phyloP scores from a whole-genome alignment of 139 green algal genomes.

The Chlamydomonas applanata region DNA sequence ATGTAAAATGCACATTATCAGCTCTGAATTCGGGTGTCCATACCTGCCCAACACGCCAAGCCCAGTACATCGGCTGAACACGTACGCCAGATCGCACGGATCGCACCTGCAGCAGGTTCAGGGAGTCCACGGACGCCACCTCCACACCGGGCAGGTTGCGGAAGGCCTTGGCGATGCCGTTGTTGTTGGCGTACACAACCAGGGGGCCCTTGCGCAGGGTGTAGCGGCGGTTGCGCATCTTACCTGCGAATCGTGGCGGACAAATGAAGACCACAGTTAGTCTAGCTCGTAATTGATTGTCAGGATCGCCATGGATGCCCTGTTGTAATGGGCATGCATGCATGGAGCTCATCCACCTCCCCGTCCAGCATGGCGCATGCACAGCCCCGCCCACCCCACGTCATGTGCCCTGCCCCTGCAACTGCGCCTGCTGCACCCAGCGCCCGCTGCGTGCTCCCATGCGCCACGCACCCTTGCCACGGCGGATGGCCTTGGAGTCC shows the following conservation, averaged over 20 bases:
- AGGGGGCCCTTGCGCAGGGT: constrained; percentile 91
- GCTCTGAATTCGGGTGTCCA: neutral
- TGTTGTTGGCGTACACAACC: constrained; percentile 87
- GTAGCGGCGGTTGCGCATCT: constrained; percentile 98
- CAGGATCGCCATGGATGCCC: neutral
- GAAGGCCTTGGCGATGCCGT: constrained; percentile 88
- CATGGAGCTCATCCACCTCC: neutral
- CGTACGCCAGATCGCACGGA: neutral
- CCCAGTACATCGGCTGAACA: neutral
- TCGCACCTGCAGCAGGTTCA: constrained; percentile 88
- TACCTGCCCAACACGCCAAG: neutral
- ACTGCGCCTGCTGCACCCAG: too few species aligned
- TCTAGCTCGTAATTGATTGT: too few species aligned
- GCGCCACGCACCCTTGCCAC: constrained; percentile 83
- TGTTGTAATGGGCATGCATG: neutral
- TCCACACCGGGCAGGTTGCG: constrained; percentile 97
- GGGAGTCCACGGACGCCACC: constrained; percentile 76
- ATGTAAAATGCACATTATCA: neutral
- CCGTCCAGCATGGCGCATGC: neutral
- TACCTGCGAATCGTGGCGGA: constrained; percentile 52
- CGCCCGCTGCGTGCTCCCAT: too few species aligned
- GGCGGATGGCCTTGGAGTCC: constrained; percentile 77
- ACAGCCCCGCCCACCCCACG: neutral
- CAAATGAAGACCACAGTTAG: too few species aligned
- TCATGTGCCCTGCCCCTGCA: too few species aligned